Evolutionary conservation across 331 rosid species (phyloP).

Genomic region (Dryas integrifolia): DNA sequence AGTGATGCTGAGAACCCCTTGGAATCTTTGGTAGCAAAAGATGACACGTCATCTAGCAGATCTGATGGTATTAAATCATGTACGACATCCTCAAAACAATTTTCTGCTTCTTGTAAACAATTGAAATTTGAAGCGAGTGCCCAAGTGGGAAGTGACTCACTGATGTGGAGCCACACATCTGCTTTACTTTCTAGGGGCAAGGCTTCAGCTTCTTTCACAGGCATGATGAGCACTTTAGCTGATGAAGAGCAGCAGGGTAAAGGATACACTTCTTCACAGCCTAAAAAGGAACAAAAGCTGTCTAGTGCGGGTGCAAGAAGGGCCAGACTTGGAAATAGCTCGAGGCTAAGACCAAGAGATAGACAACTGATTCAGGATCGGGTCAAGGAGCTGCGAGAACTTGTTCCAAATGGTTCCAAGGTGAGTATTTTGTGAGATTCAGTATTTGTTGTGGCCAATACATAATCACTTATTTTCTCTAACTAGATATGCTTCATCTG

Average conservation of each 20-base stretch:
- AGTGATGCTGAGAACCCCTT: slow-evolving; percentile 38
- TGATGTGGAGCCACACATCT: slow-evolving; percentile 28
- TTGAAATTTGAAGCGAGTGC: slow-evolving; percentile 39
- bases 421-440: slow-evolving; percentile 28
- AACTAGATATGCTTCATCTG: slow-evolving; percentile 3
- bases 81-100: slow-evolving; percentile 25
- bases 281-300: slow-evolving; percentile 36
- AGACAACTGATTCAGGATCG: slow-evolving; percentile 90
- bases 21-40: slow-evolving; percentile 44
- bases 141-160: slow-evolving; percentile 22
- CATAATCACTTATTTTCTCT: slow-evolving; percentile 3
- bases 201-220: slow-evolving; percentile 41
- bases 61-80: slow-evolving; percentile 34
- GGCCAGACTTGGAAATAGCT: slow-evolving; percentile 34
- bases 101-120: slow-evolving; percentile 32
- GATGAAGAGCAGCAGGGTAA: slow-evolving; percentile 33
- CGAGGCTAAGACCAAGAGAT: slow-evolving; percentile 75
- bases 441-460: neutral
- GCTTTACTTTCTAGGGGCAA: slow-evolving; percentile 19
- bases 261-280: slow-evolving; percentile 17
- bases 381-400: slow-evolving; percentile 84
- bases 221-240: slow-evolving; percentile 32
- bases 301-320: slow-evolving; percentile 38
- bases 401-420: slow-evolving; percentile 77
- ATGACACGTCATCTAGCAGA: slow-evolving; percentile 40